These are phyloP conservation scores for Clohesyomyces aquaticus DNA, from an alignment of 495 filamentous ascomycete species.

Conservation along the genomic window DNA sequence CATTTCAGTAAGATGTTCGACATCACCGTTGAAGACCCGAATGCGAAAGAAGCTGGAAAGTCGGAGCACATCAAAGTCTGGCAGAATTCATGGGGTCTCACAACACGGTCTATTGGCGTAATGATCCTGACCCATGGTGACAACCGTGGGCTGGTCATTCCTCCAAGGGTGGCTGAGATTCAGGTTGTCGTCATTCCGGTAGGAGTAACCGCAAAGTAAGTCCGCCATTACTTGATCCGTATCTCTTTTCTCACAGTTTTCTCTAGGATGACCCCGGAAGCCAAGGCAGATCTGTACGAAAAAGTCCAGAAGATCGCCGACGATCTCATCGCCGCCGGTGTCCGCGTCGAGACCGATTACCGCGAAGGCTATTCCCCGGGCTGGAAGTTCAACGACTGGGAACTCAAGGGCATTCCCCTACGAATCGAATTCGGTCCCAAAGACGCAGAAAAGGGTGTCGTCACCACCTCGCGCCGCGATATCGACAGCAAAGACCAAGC, in stretches of 20 bases:
- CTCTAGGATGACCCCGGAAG: slow-evolving; percentile 72
- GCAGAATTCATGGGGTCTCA: slow-evolving; percentile 85
- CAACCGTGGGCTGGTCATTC: slow-evolving; percentile 89
- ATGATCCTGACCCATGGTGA: slow-evolving; percentile 98
- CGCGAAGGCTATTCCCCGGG: slow-evolving; percentile 89
- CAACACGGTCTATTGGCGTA: slow-evolving; percentile 67
- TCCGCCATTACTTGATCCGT: background rate
- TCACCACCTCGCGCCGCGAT: slow-evolving; percentile 85
- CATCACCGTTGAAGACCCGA: slow-evolving; percentile 93
- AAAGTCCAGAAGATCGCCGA: slow-evolving; percentile 69
- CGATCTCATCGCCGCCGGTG: slow-evolving; percentile 50
- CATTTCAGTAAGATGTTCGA: slow-evolving; percentile 99
- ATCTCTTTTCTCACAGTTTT: slow-evolving; percentile 5
- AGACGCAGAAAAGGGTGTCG: slow-evolving; percentile 79
- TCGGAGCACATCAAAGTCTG: slow-evolving; percentile 75
- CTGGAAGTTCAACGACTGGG: slow-evolving; percentile 98
- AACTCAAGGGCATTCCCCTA: slow-evolving; percentile 89
- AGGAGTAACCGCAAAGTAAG: slow-evolving; percentile 70
- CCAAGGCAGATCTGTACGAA: slow-evolving; percentile 69
- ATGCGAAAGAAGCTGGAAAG: slow-evolving; percentile 69
- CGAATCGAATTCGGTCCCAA: slow-evolving; percentile 95
- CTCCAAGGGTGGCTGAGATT: slow-evolving; percentile 81
- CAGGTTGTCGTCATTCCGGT: slow-evolving; percentile 92
- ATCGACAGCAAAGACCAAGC: slow-evolving; percentile 69
- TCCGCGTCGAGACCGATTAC: slow-evolving; percentile 66